Evolutionary conservation across 1,139 yeast genomes (phyloP).

Genomic region (Diutina ranongensis): DNA sequence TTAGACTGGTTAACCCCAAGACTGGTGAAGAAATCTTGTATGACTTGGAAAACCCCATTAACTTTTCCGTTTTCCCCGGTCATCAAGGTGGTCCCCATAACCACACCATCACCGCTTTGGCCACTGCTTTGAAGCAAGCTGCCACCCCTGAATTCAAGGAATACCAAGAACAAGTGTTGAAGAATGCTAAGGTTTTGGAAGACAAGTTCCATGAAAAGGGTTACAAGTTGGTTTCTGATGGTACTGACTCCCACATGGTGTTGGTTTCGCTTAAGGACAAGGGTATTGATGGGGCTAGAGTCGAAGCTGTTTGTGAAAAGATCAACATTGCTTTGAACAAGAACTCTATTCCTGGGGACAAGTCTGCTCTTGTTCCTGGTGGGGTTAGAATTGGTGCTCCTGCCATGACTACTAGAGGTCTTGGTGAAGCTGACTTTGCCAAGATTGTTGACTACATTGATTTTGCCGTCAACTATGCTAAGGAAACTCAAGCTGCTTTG

Average conservation of each 20-base stretch:
- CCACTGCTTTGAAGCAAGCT: conserved; percentile 90
- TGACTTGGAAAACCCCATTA: conserved; percentile 82
- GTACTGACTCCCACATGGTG: conserved; percentile 91
- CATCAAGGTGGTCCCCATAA: conserved; percentile 99
- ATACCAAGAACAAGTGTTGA: conserved; percentile 74
- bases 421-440: conserved; percentile 65
- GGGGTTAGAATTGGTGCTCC: conserved; percentile 97
- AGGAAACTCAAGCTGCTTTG: conserved; percentile 58
- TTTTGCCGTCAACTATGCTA: conserved; percentile 46
- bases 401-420: conserved; percentile 96
- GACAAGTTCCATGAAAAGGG: conserved; percentile 54
- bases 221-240: conserved; percentile 75
- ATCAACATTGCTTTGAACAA: conserved; percentile 91
- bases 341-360: conserved; percentile 94
- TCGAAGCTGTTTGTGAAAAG: conserved; percentile 82
- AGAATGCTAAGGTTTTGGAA: conserved; percentile 73
- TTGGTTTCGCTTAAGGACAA: conserved; percentile 75
- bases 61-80: conserved; percentile 96
- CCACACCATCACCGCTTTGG: conserved; percentile 92
- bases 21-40: conserved; percentile 81
- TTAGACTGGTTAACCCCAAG: conserved; percentile 63
- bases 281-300: conserved; percentile 90
- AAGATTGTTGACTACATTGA: conserved; percentile 72
- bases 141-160: conserved; percentile 72
- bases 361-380: conserved; percentile 88